Percentiles rank a stretch among this genome's conserved stretches.
Evolutionary conservation across 495 filamentous ascomycete species (phyloP).

Genomic region (Platismatia glauca): DNA sequence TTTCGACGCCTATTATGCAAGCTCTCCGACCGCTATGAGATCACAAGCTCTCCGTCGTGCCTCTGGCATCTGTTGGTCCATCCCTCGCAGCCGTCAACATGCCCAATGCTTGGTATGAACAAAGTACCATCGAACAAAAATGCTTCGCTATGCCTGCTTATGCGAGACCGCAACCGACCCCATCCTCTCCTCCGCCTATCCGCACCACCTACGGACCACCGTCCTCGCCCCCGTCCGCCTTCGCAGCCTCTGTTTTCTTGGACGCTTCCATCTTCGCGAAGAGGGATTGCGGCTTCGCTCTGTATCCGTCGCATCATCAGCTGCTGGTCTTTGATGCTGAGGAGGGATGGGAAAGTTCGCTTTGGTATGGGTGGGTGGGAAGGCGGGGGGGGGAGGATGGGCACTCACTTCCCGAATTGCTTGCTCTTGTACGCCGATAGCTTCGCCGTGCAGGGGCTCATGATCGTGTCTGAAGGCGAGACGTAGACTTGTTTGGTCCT

Average conservation of each 20-base stretch:
- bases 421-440: conserved; percentile 75
- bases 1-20: neutral
- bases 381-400: neutral
- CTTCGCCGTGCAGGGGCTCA: conserved; percentile 91
- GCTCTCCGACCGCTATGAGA: neutral
- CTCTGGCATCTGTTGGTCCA: neutral
- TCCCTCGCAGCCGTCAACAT: neutral
- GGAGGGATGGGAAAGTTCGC: neutral
- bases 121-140: neutral
- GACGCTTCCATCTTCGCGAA: conserved; percentile 48
- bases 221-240: neutral
- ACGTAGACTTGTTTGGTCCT: conserved; percentile 58
- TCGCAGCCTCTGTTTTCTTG: conserved; percentile 35
- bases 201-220: neutral
- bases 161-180: neutral
- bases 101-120: neutral
- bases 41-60: neutral
- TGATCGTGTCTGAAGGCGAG: conserved; percentile 86
- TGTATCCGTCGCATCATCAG: conserved; percentile 23
- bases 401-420: conserved; percentile 58
- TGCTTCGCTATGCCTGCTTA: neutral
- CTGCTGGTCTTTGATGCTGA: neutral
- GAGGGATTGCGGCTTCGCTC: conserved; percentile 54
- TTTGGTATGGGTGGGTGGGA: too few species aligned
- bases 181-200: neutral